Base-by-base conservation (phyloP, 2,329 filamentous ascomycete genomes). In the Alternaria sp. region DNA sequence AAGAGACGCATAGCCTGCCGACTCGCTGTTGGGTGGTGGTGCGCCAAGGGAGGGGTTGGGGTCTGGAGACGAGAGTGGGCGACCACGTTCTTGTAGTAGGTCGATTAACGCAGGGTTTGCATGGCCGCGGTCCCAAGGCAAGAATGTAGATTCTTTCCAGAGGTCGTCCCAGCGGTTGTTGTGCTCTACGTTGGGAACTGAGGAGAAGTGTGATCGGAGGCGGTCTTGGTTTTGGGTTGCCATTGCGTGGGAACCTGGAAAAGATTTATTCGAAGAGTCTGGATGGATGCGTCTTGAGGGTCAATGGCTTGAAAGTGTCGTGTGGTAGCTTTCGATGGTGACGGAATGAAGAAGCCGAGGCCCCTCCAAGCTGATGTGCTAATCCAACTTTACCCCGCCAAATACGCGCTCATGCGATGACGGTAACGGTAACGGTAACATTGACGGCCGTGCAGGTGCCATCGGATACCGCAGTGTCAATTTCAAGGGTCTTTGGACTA, bases 41-140 rank as follows among this genome's bases (percentile, higher is more conserved):
- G 67, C 67, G 42, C 60, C 66, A 2, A 67, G 63, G 2, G 68
- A 66, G 10, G 68, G 68, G 21, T 71, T 71, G 0, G 50, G 44
- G 2, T 56, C 55, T 11, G 58, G 28, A 7, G 62, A 64, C 6
- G 53, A 40, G 3, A 64, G 46, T 2, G 68, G 68, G 9, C 14
- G 54, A 37, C 37, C 24, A 14, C 24, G 64, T 58, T 51, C 39
- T 21, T 26, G 42, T 26, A 89, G 76, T 1, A 82, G 72, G 61
- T 88, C 86, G 34, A 82, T 80, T 31, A 89, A 74, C 0, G 87
- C 86, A 5, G 86, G 85, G 51, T 84, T 86, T n/a, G 85, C 82
- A 42, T 77, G 73, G n/a, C 82, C 82, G 8, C 81, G 79, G 67
- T 89, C 86, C 85, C 85, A 89, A 2, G 85, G 85, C 8, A 86